Conservation (phyloP, 768 basidiomycete species). For the Coprinopsis sp. region DNA sequence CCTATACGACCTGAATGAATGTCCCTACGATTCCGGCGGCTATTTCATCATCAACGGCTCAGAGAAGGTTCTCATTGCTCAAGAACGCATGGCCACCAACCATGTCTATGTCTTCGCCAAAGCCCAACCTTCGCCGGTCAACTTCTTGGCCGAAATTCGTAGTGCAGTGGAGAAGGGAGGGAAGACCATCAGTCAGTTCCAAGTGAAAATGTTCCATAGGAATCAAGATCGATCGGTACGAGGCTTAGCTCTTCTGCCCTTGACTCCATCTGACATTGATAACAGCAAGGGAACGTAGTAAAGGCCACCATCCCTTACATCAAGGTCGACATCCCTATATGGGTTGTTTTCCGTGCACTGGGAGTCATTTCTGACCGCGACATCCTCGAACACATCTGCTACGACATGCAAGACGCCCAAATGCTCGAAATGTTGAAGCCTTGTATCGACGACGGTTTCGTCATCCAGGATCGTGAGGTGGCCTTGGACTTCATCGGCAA, state of each 20-base stretch:
- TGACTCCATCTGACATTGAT: conserved; percentile 6
- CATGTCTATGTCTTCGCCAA: conserved; percentile 99
- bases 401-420: conserved; percentile 92
- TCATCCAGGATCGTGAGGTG: conserved; percentile 95
- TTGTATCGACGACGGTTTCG: conserved; percentile 97
- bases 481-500: conserved; percentile 98
- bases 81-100: conserved; percentile 99
- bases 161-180: conserved; percentile 97
- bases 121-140: conserved; percentile 92
- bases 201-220: conserved; percentile 94
- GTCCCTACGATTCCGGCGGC: conserved; percentile 97
- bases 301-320: conserved; percentile 98
- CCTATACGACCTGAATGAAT: conserved; percentile 91
- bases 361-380: conserved; percentile 97
- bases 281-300: conserved; percentile 84
- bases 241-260: conserved; percentile 14
- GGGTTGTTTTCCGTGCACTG: conserved; percentile 97
- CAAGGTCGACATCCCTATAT: conserved; percentile 96
- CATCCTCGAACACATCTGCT: conserved; percentile 97
- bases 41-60: conserved; percentile 99
- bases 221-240: conserved; percentile 85
- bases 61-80: conserved; percentile 99
- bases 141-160: conserved; percentile 94
- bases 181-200: conserved; percentile 96
- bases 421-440: conserved; percentile 99